Base-by-base conservation (phyloP, 1,139 yeast species). In the Saccharomyces hybrid region DNA sequence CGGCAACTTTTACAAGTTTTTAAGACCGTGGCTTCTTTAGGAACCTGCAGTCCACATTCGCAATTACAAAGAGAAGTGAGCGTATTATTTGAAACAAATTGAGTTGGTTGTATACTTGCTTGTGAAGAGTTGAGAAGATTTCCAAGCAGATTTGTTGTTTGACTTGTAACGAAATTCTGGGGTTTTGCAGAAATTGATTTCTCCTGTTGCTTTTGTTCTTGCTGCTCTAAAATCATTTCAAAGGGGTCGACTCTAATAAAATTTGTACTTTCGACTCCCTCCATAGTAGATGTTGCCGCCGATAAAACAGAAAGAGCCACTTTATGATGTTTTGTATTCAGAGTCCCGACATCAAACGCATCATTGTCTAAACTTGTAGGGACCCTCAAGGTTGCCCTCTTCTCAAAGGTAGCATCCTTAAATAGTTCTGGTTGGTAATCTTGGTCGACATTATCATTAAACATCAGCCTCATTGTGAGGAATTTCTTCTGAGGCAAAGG, bases 351-450 rank as follows among this genome's bases (percentile, higher is more conserved):
- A 1, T 62, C 56, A 28, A 59, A 60, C 3, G 59, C 50, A 26
- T 63, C 64, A 26, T 54, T 34, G 16, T 61, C 61, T 16, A 61
- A 47, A 5, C 58, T 53, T n/a, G 49, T 55, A 0, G 71, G 67
- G 3, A 69, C 55, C 52, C 63, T 70, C n/a, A 73, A 59, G 0
- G 68, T 64, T 0, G 74, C 68, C 9, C 61, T 59, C 32, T 65
- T 63, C 1, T 70, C 73, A 49, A 63, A 57, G 1, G 78, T 63
- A 3, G 79, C 77, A 60, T 80, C 82, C 52, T 65, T 70, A 59
- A 80, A 81, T 20, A 72, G 62, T 0, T 71, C 69, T 0, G 84
- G 83, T 59, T 80, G 82, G 58, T 77, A 80, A 38, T 70, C 67
- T 0, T 55, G 51, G 2, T 84, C 83, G 38, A 80, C 75, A 2